Percentiles rank a stretch among this genome's conserved stretches.
Evolutionary conservation across 2,329 filamentous ascomycete species (phyloP).

Genomic region (Aspergillus neotritici): DNA sequence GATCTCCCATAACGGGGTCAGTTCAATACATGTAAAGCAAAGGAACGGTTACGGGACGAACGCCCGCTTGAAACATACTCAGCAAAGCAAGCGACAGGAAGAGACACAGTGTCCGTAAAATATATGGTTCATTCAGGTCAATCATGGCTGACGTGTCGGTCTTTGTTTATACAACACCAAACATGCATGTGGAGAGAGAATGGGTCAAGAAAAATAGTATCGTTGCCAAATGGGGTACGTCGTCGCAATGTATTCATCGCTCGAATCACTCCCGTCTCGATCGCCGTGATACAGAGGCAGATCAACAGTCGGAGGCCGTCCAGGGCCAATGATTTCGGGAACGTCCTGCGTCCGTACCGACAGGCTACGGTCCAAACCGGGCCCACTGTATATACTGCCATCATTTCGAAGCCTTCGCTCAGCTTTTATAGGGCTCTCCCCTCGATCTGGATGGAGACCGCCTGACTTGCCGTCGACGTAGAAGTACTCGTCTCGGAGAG

Average conservation of each 20-base stretch:
- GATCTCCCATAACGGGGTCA: too few relatives aligned
- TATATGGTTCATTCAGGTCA: conserved; percentile 1
- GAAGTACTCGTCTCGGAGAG: conserved; percentile 24
- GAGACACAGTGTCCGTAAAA: background rate
- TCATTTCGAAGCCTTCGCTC: conserved; percentile 13
- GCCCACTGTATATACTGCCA: conserved; percentile 17
- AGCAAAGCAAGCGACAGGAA: too few relatives aligned
- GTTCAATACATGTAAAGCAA: background rate
- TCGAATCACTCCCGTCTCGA: conserved; percentile 18
- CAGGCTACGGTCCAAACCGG: conserved; percentile 15
- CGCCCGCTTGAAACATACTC: too few relatives aligned
- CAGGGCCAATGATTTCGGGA: conserved; percentile 17
- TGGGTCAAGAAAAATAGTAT: conserved; percentile 14
- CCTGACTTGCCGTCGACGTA: conserved; percentile 25
- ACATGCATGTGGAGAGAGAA: background rate
- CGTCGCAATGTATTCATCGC: conserved; percentile 16
- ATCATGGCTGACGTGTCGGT: too few relatives aligned
- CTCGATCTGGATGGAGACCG: conserved; percentile 18
- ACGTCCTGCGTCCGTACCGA: conserved; percentile 14
- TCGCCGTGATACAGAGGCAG: conserved; percentile 7
- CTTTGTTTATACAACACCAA: background rate
- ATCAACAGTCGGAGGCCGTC: conserved; percentile 4
- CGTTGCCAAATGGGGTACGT: conserved; percentile 15
- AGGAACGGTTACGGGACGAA: background rate
- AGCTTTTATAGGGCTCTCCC: conserved; percentile 20